Percentiles rank a stretch among this genome's conserved stretches.
Evolutionary conservation across 306 rosid species (phyloP).

Genomic region (Malus sieversii): DNA sequence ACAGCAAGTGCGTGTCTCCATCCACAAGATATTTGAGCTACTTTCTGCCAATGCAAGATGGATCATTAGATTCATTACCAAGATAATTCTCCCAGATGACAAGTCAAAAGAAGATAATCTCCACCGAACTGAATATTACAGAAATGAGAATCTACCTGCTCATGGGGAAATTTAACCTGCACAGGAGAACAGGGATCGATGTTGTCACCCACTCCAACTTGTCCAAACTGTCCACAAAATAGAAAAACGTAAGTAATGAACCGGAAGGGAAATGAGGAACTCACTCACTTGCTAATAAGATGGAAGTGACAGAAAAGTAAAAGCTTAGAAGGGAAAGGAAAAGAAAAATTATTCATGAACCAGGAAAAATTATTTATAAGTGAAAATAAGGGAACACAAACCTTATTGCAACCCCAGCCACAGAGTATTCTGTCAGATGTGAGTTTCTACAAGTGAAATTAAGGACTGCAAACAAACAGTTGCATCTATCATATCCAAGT

Average conservation of each 20-base stretch:
- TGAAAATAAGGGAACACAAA: slow-evolving; percentile 15
- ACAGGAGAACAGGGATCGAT: slow-evolving; percentile 66
- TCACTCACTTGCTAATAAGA: not conserved
- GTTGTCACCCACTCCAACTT: slow-evolving; percentile 84
- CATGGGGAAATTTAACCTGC: slow-evolving; percentile 65
- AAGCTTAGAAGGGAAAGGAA: not conserved
- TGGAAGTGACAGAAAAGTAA: not conserved
- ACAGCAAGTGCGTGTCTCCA: slow-evolving; percentile 94
- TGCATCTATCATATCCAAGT: not conserved
- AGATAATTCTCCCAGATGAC: not conserved
- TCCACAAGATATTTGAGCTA: slow-evolving; percentile 72
- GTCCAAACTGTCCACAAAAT: slow-evolving; percentile 66
- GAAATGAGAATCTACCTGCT: slow-evolving; percentile 42
- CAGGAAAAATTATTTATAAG: slow-evolving; percentile 10
- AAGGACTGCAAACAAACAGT: slow-evolving; percentile 5
- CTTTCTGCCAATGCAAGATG: slow-evolving; percentile 47
- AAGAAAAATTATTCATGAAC: slow-evolving; percentile 6
- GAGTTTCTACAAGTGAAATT: slow-evolving; percentile 1
- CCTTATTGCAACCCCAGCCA: slow-evolving; percentile 99
- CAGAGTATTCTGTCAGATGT: slow-evolving; percentile 67
- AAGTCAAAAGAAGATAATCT: slow-evolving; percentile 7
- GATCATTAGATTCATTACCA: not conserved
- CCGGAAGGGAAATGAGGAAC: not conserved
- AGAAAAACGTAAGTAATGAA: slow-evolving; percentile 9
- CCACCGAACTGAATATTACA: not conserved